Evolutionary conservation across 2,329 filamentous ascomycete species (phyloP).

Genomic region (Trichoderma lentiforme): DNA sequence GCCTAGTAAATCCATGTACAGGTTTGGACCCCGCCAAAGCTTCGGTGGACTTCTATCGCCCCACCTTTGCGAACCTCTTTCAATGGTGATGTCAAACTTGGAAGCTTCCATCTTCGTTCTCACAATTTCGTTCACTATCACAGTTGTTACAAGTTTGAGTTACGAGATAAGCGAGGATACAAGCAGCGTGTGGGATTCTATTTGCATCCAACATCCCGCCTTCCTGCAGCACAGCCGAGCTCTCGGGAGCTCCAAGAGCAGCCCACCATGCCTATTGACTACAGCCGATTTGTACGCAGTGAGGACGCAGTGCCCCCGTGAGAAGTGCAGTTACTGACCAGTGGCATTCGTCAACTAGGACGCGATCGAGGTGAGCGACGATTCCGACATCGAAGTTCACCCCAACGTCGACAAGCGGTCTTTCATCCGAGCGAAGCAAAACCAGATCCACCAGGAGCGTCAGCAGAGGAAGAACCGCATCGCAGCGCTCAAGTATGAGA

Average conservation of each 20-base stretch:
- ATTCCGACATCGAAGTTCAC: constrained; percentile 97
- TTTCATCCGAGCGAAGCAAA: constrained; percentile 97
- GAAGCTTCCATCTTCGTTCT: background rate
- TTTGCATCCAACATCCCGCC: background rate
- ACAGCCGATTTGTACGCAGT: constrained; percentile 65
- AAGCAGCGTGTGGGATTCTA: background rate
- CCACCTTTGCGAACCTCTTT: constrained; percentile 8
- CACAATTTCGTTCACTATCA: background rate
- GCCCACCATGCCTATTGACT: constrained; percentile 49
- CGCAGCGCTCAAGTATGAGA: constrained; percentile 86
- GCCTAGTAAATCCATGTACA: background rate
- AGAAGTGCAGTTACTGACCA: background rate
- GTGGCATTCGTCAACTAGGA: constrained; percentile 51
- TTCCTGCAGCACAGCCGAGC: background rate
- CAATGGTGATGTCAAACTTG: background rate
- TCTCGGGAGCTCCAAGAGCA: constrained; percentile 7
- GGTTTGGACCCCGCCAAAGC: constrained; percentile 7
- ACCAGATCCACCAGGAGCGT: constrained; percentile 91
- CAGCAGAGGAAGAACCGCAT: constrained; percentile 84
- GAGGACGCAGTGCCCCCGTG: background rate
- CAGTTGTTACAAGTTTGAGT: background rate
- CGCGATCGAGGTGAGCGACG: constrained; percentile 92
- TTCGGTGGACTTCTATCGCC: constrained; percentile 15
- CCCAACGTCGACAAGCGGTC: constrained; percentile 98
- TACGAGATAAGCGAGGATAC: background rate